Evolutionary conservation across 352 stramenopile species (phyloP).

Genomic region (Phytophthora hybrid): DNA sequence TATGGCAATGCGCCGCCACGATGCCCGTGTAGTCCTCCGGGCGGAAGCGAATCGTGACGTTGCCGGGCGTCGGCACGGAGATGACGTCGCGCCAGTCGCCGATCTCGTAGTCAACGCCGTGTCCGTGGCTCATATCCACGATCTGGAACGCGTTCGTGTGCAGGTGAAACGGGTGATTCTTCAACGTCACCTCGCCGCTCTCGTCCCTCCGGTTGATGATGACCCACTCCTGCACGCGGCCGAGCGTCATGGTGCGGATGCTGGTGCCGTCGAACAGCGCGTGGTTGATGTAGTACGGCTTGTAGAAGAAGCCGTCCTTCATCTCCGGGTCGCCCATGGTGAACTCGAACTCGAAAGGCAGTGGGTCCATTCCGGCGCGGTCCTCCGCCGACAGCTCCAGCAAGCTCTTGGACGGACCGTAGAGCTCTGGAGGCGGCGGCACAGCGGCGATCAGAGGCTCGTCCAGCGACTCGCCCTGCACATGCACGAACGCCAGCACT

Average conservation of each 20-base stretch:
- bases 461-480: slow-evolving; percentile 45
- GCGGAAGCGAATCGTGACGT: slow-evolving; percentile 85
- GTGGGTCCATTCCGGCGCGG: slow-evolving; percentile 37
- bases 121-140: slow-evolving; percentile 70
- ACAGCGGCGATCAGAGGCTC: slow-evolving; percentile 41
- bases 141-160: slow-evolving; percentile 90
- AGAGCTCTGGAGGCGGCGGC: slow-evolving; percentile 52
- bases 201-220: slow-evolving; percentile 67
- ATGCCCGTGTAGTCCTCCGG: slow-evolving; percentile 69
- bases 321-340: slow-evolving; percentile 52
- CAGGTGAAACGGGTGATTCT: slow-evolving; percentile 89
- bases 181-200: slow-evolving; percentile 46
- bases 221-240: slow-evolving; percentile 77
- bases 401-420: slow-evolving; percentile 49
- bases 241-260: slow-evolving; percentile 62
- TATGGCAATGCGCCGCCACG: slow-evolving; percentile 82
- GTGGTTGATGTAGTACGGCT: slow-evolving; percentile 80
- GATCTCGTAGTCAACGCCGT: slow-evolving; percentile 74
- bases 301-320: slow-evolving; percentile 78
- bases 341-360: slow-evolving; percentile 67
- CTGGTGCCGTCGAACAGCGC: slow-evolving; percentile 57
- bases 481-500: slow-evolving; percentile 67
- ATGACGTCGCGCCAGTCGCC: slow-evolving; percentile 89
- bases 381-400: slow-evolving; percentile 44
- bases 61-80: slow-evolving; percentile 71